Evolutionary conservation across 2,329 filamentous ascomycete species (phyloP).

Genomic region (Chrysosporium queenslandicum): DNA sequence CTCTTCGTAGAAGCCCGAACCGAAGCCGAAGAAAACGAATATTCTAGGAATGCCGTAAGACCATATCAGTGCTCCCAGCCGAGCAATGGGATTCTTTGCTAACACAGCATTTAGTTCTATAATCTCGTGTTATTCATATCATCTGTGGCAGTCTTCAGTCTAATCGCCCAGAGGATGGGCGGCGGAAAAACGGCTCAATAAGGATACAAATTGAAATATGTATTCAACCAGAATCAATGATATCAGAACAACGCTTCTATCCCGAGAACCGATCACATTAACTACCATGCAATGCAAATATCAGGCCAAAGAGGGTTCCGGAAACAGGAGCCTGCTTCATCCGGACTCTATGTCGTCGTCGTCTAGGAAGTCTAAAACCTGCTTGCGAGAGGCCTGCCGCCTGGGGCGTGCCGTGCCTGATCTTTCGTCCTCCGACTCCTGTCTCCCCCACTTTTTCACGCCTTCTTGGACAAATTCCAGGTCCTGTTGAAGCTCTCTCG

Average conservation of each 20-base stretch:
- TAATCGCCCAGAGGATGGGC: slow-evolving; percentile 78
- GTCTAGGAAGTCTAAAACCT: slow-evolving; percentile 51
- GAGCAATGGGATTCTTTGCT: neutral
- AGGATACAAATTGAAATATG: slow-evolving; percentile 6
- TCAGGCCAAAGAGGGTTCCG: too few species aligned
- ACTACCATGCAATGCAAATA: neutral
- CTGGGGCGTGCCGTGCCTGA: slow-evolving; percentile 22
- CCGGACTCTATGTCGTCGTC: slow-evolving; percentile 57
- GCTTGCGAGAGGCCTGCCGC: slow-evolving; percentile 35
- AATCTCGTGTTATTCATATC: slow-evolving; percentile 95
- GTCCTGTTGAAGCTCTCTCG: slow-evolving; percentile 72
- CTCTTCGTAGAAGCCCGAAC: slow-evolving; percentile 91
- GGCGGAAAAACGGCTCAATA: slow-evolving; percentile 27
- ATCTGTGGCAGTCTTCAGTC: slow-evolving; percentile 85
- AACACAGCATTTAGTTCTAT: slow-evolving; percentile 62
- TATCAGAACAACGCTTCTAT: neutral
- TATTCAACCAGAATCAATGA: too few species aligned
- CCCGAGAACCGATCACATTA: too few species aligned
- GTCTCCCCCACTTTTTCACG: slow-evolving; percentile 64
- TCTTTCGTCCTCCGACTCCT: slow-evolving; percentile 23
- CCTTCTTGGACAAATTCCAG: slow-evolving; percentile 76
- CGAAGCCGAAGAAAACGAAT: slow-evolving; percentile 86
- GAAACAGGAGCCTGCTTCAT: slow-evolving; percentile 21
- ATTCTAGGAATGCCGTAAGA: slow-evolving; percentile 81
- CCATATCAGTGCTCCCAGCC: neutral